Conservation (phyloP, 441 rosid species). For the Populus hybrid region DNA sequence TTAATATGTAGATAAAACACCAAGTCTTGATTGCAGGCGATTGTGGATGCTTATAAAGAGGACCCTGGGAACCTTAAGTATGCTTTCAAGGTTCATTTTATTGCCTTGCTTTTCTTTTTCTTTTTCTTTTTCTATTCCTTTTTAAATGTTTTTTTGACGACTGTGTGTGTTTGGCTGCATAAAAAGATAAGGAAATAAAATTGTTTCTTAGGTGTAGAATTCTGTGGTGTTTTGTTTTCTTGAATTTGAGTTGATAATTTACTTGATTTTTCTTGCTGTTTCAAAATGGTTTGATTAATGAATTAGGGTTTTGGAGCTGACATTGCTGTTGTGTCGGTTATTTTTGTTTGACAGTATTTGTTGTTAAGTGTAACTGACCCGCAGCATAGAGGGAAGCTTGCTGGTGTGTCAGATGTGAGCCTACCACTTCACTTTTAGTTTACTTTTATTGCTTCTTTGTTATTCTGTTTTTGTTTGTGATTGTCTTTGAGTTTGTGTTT, state of each 20-base stretch:
- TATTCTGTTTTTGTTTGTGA: background rate
- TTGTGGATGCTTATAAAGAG: constrained; percentile 74
- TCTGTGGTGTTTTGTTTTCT: background rate
- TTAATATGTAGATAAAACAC: background rate
- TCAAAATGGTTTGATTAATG: background rate
- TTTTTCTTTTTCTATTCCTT: background rate
- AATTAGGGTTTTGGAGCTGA: constrained; percentile 18
- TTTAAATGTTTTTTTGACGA: too few relatives aligned
- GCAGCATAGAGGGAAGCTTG: constrained; percentile 72
- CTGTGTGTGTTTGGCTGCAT: too few relatives aligned
- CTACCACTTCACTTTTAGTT: constrained; percentile 3
- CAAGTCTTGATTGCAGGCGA: constrained; percentile 36
- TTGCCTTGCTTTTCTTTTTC: background rate
- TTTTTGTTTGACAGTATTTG: constrained; percentile 60
- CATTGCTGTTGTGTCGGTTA: background rate
- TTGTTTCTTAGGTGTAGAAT: background rate
- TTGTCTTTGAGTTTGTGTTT: constrained; percentile 3
- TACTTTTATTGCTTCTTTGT: background rate
- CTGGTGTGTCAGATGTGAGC: constrained; percentile 94
- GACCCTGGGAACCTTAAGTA: constrained; percentile 67
- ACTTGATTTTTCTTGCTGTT: background rate
- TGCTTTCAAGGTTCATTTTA: constrained; percentile 56
- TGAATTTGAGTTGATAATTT: background rate
- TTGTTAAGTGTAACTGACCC: constrained; percentile 88
- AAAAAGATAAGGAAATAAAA: background rate